phyloP scores from a whole-genome alignment of 78 protist species.

The Guillardia theta region DNA sequence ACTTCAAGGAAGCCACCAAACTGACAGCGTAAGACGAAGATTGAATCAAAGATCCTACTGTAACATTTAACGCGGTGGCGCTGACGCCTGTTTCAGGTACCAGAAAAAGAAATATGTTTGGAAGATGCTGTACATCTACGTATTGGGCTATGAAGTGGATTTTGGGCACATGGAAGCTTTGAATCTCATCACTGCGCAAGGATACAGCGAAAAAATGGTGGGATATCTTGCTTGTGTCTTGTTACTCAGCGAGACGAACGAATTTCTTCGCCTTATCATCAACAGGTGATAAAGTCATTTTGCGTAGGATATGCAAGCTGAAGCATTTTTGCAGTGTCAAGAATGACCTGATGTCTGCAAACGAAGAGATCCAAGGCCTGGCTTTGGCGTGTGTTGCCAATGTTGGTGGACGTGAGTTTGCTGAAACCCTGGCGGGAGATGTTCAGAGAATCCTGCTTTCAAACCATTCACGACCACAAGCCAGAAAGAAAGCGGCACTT shows the following conservation, averaged over 20 bases:
- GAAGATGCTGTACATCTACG: conserved; percentile 95
- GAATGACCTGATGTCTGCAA: conserved; percentile 73
- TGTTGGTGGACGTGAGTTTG: conserved; percentile 91
- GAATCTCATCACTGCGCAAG: conserved; percentile 75
- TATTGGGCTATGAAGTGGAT: conserved; percentile 96
- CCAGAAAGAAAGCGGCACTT: conserved; percentile 89
- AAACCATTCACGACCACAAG: not conserved
- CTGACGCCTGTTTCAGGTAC: too few species aligned
- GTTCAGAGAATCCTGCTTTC: conserved; percentile 79
- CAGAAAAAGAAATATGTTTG: conserved; percentile 91
- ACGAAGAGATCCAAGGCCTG: conserved; percentile 77
- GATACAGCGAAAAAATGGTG: conserved; percentile 59
- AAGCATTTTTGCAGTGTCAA: too few species aligned
- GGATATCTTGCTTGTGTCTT: conserved; percentile 89
- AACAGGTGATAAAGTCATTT: too few species aligned
- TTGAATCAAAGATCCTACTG: too few species aligned
- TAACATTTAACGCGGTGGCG: too few species aligned
- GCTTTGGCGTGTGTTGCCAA: conserved; percentile 91
- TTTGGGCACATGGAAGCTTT: conserved; percentile 98
- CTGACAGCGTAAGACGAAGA: too few species aligned
- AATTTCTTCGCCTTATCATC: conserved; percentile 89
- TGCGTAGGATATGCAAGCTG: too few species aligned
- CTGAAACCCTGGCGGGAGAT: conserved; percentile 82
- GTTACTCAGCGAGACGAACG: conserved; percentile 86
- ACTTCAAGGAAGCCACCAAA: conserved; percentile 55